Base-by-base conservation (phyloP, 495 filamentous ascomycete species). In the Talaromyces borbonicus region DNA sequence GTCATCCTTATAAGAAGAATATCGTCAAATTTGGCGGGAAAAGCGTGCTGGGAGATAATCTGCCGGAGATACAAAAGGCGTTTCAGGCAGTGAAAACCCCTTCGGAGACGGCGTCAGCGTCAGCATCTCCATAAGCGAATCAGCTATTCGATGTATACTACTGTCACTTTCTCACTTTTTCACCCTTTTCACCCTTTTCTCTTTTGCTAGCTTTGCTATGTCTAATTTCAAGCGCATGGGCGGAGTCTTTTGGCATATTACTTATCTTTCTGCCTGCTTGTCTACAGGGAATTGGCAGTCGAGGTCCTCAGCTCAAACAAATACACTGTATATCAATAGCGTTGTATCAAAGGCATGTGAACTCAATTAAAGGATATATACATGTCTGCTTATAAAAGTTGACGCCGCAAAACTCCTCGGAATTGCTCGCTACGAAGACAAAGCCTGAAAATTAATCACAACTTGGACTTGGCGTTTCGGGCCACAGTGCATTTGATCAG, bases 401-500 rank as follows among this genome's bases (percentile, higher is more conserved):
- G 22, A 38, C 35, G 35, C 35, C 18, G 35, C 14, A 38, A 38
- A 16, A 38, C 35, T 20, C 35, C 16, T 36, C 22, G 16, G 19
- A 38, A 38, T 16, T 12, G 16, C 16, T 38, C 22, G 16, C 22
- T 11, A 62, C 24, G 35, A 57, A 36, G 39, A 49, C 35, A 36
- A 45, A 23, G 15, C 38, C 24, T 33, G 25, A 24, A 46, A 26
- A 33, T 30, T n/a, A n/a, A 1, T 46, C 62, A 71, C 51, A 71
- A 56, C 51, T 65, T 68, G 38, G 66, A 54, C 29, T 55, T 54
- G 49, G 55, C 51, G 22, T 61, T 71, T 37, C 92, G 80, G 29
- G 78, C 77, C 33, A 98, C 88, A 24, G 87, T 93, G 71, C 89
- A 93, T 63, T 94, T 84, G 73, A 98, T 98, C 49, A 98, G 74